Evolutionary conservation across 495 filamentous ascomycete genomes (phyloP).

Genomic region (Tirmania nivea): DNA sequence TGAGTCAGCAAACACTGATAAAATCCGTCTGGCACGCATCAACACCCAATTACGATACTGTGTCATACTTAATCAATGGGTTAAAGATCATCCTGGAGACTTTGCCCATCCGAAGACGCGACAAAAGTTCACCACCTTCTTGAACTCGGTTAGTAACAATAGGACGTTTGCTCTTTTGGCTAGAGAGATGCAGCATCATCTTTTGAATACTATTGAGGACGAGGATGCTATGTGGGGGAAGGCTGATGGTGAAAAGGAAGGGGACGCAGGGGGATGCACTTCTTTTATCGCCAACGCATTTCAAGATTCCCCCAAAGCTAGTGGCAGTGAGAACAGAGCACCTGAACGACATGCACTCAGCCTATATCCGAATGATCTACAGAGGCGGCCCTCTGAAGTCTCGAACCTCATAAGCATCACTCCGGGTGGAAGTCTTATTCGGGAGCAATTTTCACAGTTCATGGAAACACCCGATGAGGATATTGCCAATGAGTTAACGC

Average conservation of each 20-base stretch:
- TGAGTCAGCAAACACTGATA: conserved; percentile 39
- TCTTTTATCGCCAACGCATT: neutral
- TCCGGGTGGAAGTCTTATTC: conserved; percentile 11
- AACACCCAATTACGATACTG: conserved; percentile 65
- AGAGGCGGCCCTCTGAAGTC: conserved; percentile 24
- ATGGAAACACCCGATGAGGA: conserved; percentile 34
- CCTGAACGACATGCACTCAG: conserved; percentile 5
- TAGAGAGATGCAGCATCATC: conserved; percentile 53
- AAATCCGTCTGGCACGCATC: conserved; percentile 42
- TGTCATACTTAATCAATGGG: conserved; percentile 69
- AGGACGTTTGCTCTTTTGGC: conserved; percentile 61
- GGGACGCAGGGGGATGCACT: neutral
- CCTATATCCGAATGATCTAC: conserved; percentile 2
- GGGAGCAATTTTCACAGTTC: conserved; percentile 16
- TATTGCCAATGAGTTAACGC: conserved; percentile 75
- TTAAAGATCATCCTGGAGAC: conserved; percentile 75
- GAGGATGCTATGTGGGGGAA: conserved; percentile 65
- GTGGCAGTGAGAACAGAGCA: conserved; percentile 7
- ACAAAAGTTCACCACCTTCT: conserved; percentile 46
- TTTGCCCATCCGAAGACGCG: conserved; percentile 65
- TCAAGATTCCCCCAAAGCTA: neutral
- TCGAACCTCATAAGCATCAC: conserved; percentile 23
- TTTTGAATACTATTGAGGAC: conserved; percentile 46
- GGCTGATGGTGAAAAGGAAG: conserved; percentile 29
- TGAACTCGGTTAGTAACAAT: conserved; percentile 41